Evolutionary conservation across 2,329 filamentous ascomycete genomes (phyloP).

Genomic region (Colletotrichum falcatum): DNA sequence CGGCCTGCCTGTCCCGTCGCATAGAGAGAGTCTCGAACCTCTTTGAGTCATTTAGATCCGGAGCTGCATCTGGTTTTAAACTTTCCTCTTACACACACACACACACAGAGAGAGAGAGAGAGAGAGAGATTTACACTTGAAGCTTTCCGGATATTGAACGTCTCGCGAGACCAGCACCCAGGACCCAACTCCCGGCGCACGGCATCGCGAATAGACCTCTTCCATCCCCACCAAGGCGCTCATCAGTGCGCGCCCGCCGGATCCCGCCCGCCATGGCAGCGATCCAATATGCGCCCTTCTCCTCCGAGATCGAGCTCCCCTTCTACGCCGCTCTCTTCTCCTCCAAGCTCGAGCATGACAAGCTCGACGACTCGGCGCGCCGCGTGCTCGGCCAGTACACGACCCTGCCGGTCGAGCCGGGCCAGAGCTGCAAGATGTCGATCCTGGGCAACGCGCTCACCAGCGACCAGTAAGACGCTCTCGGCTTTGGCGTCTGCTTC

Average conservation of each 20-base stretch:
- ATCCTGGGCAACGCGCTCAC: conserved; percentile 89
- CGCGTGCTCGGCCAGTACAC: conserved; percentile 91
- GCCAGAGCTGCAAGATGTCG: conserved; percentile 88
- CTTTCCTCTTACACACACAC: conserved; percentile 1
- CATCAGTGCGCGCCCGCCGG: conserved; percentile 1
- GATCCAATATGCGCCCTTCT: conserved; percentile 85
- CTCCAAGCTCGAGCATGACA: conserved; percentile 96
- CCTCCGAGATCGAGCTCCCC: conserved; percentile 92
- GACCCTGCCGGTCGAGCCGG: conserved; percentile 78
- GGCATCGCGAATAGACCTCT: not conserved
- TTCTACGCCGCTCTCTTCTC: conserved; percentile 95
- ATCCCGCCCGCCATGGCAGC: conserved; percentile 59
- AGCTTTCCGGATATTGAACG: not conserved
- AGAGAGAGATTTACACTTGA: too few relatives aligned
- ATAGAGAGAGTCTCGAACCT: not conserved
- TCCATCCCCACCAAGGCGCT: not conserved
- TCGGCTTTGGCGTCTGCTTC: conserved; percentile 5
- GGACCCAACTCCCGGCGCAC: conserved; percentile 1
- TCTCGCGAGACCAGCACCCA: not conserved
- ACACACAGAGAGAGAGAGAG: too few relatives aligned
- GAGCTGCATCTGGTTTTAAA: not conserved
- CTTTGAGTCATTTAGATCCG: conserved; percentile 29
- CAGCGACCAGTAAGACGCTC: conserved; percentile 76
- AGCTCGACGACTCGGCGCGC: conserved; percentile 92
- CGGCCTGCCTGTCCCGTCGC: conserved; percentile 27